phyloP scores from a whole-genome alignment of 73 alveolate genomes.

The Blepharisma stoltei region DNA sequence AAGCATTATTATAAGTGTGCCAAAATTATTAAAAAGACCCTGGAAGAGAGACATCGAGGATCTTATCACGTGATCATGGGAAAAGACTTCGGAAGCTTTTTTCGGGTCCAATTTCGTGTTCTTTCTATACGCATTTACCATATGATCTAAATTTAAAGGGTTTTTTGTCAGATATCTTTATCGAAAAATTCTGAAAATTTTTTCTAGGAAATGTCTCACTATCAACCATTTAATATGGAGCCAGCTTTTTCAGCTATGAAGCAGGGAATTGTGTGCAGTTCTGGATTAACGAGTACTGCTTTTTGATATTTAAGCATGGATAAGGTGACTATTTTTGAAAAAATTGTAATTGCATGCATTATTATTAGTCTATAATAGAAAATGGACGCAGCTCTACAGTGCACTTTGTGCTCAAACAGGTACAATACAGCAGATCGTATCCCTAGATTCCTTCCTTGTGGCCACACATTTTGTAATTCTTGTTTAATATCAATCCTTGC shows the following conservation, averaged over 20 bases:
- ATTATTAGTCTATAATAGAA: background rate
- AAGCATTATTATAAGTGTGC: slow-evolving; percentile 13
- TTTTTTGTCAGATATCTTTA: too few species aligned
- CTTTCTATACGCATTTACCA: too few species aligned
- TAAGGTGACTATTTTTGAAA: background rate
- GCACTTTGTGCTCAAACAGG: slow-evolving; percentile 9
- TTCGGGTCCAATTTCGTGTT: too few species aligned
- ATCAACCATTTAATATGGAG: too few species aligned
- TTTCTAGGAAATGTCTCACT: too few species aligned
- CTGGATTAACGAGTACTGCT: slow-evolving; percentile 11
- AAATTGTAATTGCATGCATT: background rate
- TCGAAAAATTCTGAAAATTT: too few species aligned
- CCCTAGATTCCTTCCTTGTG: slow-evolving; percentile 33
- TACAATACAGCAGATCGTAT: background rate
- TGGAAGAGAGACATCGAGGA: slow-evolving; percentile 1
- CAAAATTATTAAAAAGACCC: background rate
- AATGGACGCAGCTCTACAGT: slow-evolving; percentile 27
- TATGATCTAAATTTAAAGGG: too few species aligned
- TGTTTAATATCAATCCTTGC: background rate
- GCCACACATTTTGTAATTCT: slow-evolving; percentile 16
- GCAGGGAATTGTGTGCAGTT: slow-evolving; percentile 17
- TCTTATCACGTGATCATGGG: background rate
- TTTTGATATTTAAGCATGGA: slow-evolving; percentile 25
- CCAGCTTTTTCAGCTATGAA: slow-evolving; percentile 27
- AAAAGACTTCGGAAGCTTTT: slow-evolving; percentile 16